Conservation (phyloP, 305 asterid genomes). For the Galium porrigens region DNA sequence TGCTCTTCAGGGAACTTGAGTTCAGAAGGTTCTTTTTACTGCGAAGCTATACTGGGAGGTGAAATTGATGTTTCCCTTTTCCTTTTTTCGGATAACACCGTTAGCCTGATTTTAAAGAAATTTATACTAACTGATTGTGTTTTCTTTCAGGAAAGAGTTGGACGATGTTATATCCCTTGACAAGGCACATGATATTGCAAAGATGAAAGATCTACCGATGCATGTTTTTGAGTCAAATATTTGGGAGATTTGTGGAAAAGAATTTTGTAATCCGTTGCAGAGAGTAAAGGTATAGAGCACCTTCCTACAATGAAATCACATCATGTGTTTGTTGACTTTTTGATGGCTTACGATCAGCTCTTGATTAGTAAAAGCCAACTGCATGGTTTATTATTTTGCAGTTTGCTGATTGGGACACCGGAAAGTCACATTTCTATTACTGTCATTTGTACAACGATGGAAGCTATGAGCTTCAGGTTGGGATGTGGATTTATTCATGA, state of each 20-base stretch:
- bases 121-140: not conserved
- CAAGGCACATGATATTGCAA: slow-evolving; percentile 11
- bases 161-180: not conserved
- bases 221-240: not conserved
- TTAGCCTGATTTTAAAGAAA: not conserved
- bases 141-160: not conserved
- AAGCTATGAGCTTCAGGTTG: slow-evolving; percentile 2
- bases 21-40: not conserved
- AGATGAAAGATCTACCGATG: not conserved
- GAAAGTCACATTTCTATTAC: not conserved
- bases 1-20: not conserved
- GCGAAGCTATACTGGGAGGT: not conserved
- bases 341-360: not conserved
- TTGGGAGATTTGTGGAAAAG: slow-evolving; percentile 1
- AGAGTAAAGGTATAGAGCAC: not conserved
- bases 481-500: not conserved
- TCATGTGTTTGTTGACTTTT: not conserved
- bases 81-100: not conserved
- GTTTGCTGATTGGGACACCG: slow-evolving; percentile 1
- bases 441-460: not conserved
- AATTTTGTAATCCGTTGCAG: not conserved
- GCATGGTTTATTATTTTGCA: not conserved
- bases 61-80: not conserved
- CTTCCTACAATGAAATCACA: not conserved
- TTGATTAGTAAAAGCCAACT: not conserved